These are phyloP conservation scores for Schizophyllum commune DNA, from an alignment of 1,284 basidiomycete species.

Conservation along the genomic window DNA sequence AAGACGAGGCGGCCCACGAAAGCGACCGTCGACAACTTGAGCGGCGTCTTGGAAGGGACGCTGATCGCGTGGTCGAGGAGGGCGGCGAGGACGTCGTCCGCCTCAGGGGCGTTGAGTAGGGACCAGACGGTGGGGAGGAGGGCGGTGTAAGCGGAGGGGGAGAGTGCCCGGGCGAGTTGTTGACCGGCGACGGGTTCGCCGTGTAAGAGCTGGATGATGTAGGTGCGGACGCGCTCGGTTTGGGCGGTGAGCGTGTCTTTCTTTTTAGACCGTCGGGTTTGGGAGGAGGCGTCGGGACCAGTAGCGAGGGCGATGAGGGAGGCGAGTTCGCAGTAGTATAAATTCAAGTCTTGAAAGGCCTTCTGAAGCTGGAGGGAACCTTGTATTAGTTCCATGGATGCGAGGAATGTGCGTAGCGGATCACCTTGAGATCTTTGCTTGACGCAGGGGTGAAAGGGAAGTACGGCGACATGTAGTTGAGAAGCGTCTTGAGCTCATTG, in stretches of 20 bases:
- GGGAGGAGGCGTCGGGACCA: slow-evolving; percentile 17
- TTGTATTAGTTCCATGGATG: slow-evolving; percentile 6
- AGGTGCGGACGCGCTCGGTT: slow-evolving; percentile 53
- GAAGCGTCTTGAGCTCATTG: slow-evolving; percentile 47
- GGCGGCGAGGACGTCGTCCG: slow-evolving; percentile 38
- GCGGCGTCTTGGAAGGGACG: slow-evolving; percentile 45
- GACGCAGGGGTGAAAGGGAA: slow-evolving; percentile 64
- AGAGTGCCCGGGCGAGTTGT: slow-evolving; percentile 40
- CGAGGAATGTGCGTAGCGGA: slow-evolving; percentile 9
- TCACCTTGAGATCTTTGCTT: slow-evolving; percentile 51
- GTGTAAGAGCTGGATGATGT: slow-evolving; percentile 60
- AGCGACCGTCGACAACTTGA: slow-evolving; percentile 60
- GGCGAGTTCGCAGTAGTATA: slow-evolving; percentile 70
- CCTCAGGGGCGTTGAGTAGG: slow-evolving; percentile 45
- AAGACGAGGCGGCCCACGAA: slow-evolving; percentile 65
- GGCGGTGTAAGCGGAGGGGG: slow-evolving; percentile 55
- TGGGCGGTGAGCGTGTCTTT: slow-evolving; percentile 29
- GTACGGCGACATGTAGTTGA: slow-evolving; percentile 71
- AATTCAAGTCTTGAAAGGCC: slow-evolving; percentile 60
- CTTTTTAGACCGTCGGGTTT: slow-evolving; percentile 8
- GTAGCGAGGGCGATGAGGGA: slow-evolving; percentile 55
- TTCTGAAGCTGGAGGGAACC: slow-evolving; percentile 41
- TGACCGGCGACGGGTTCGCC: slow-evolving; percentile 38
- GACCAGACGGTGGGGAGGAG: slow-evolving; percentile 83
- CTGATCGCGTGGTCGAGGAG: slow-evolving; percentile 52